Evolutionary conservation across 23 red algal species (phyloP), one percentile per base, ranked within the genome.

Genomic region (Chondrus crispus): DNA sequence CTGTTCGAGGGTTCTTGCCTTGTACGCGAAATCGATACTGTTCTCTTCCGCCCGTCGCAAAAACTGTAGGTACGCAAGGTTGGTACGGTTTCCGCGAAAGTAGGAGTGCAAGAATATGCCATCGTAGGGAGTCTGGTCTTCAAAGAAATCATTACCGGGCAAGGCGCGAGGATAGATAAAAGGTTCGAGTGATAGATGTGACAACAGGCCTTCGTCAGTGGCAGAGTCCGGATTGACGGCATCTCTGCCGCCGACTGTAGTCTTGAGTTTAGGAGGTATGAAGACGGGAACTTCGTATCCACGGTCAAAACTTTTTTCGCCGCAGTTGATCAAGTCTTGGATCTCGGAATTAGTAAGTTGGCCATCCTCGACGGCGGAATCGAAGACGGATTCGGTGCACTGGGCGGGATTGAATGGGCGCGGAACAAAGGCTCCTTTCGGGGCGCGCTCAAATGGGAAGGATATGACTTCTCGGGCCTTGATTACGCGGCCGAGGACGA

Each of bases 101-200:
- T 74, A 74, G 51, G 66, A 64, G 71, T 96, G 58, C 36, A 96
- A 52, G 63, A 93, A 82, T 22, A 93, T 78, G 20, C 87, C 95
- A 48, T 96, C 95, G 43, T 92, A 96, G 14, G 60, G 62, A 42
- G 83, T 96, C 58, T 96, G 95, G 60, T 20, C 74, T 16, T 53
- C 36, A 35, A 29, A 32, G 78, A 95, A 95, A 14, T 55, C 62
- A 10, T 24, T 12, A 19, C 51, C 52, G 18, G 62, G 78, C 0
- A 46, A 39, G 91, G 82, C 85, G 6, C 28, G 84, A 18, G 87
- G 85, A 69, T 70, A 91, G 57, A 81, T 72, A 40, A 88, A 90
- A 19, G 82, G 70, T 28, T 80, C 52, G 50, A 96, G 73, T 19
- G 63, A 82, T 20, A 74, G 87, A 30, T 37, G 74, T 0, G 19